These are phyloP conservation scores for Seiridium cupressi DNA, from an alignment of 2,329 filamentous ascomycete species.

Conservation along the genomic window DNA sequence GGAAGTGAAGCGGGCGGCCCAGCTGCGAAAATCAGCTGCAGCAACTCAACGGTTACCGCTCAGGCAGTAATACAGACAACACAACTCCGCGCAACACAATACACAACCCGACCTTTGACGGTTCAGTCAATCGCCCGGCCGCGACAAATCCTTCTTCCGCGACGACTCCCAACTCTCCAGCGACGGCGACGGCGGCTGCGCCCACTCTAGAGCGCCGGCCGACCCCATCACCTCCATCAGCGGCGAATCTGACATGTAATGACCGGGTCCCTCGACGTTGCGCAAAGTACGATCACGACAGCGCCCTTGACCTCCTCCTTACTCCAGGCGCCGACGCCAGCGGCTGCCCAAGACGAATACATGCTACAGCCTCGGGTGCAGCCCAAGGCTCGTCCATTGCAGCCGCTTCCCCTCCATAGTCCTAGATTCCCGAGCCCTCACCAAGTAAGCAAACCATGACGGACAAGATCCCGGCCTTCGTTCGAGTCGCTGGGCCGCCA, in stretches of 20 bases:
- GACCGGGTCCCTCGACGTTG: neutral
- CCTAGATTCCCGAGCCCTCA: conserved; percentile 11
- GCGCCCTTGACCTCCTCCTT: neutral
- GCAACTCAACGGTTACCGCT: neutral
- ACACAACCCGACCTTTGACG: neutral
- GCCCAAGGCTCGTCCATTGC: conserved; percentile 4
- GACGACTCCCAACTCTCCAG: neutral
- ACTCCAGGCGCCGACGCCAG: conserved; percentile 3
- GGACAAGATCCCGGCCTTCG: conserved; percentile 69
- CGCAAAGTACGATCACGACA: neutral
- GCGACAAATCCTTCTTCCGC: neutral
- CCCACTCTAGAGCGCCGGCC: neutral
- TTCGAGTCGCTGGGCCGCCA: conserved; percentile 94
- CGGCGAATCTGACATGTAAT: conserved; percentile 1
- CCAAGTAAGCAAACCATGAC: conserved; percentile 22
- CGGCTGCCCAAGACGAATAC: conserved; percentile 1
- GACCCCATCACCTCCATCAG: neutral
- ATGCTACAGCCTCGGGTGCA: conserved; percentile 5
- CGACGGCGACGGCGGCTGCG: neutral
- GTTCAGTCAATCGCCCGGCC: neutral
- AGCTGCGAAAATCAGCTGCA: conserved; percentile 2
- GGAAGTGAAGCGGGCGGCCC: neutral
- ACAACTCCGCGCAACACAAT: neutral
- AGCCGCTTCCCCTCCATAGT: conserved; percentile 15
- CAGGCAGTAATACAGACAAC: neutral